Conservation (phyloP, 2,329 filamentous ascomycete species). For the Colletotrichum sojae region DNA sequence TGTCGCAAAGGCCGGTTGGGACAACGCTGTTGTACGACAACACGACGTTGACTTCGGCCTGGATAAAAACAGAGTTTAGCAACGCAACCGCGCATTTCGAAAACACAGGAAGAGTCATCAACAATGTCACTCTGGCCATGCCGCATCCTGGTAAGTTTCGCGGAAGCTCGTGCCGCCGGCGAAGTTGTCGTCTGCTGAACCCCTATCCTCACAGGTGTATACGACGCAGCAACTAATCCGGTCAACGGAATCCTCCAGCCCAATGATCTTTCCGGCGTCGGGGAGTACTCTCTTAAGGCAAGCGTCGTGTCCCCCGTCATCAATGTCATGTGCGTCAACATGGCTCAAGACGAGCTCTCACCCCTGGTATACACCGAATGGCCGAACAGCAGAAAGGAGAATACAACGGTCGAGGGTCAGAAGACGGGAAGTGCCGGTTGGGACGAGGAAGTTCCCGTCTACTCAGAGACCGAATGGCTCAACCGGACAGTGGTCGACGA, state of each 20-base stretch:
- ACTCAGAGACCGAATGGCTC: conserved; percentile 55
- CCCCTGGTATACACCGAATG: conserved; percentile 77
- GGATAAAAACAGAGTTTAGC: conserved; percentile 72
- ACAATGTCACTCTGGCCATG: conserved; percentile 84
- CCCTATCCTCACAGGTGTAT: conserved; percentile 62
- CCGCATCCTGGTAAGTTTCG: conserved; percentile 70
- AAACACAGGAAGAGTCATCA: conserved; percentile 71
- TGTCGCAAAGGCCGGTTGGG: conserved; percentile 68
- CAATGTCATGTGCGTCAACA: conserved; percentile 81
- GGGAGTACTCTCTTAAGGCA: conserved; percentile 77
- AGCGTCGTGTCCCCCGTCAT: conserved; percentile 79
- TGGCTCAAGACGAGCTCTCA: conserved; percentile 69
- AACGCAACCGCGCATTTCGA: conserved; percentile 67
- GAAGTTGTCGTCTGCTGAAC: background rate
- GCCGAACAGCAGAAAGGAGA: conserved; percentile 57
- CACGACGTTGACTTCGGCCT: conserved; percentile 77
- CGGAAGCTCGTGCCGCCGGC: background rate
- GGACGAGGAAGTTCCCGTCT: conserved; percentile 54
- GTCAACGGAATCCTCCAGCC: conserved; percentile 80
- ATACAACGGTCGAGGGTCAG: conserved; percentile 51
- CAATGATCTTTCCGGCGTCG: conserved; percentile 73
- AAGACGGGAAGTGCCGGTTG: conserved; percentile 54
- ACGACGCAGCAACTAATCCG: conserved; percentile 72
- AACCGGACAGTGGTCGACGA: conserved; percentile 76
- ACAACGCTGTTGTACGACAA: conserved; percentile 79